Conservation (phyloP, 805 yeast genomes). For the Metahyphopichia silvanorum region DNA sequence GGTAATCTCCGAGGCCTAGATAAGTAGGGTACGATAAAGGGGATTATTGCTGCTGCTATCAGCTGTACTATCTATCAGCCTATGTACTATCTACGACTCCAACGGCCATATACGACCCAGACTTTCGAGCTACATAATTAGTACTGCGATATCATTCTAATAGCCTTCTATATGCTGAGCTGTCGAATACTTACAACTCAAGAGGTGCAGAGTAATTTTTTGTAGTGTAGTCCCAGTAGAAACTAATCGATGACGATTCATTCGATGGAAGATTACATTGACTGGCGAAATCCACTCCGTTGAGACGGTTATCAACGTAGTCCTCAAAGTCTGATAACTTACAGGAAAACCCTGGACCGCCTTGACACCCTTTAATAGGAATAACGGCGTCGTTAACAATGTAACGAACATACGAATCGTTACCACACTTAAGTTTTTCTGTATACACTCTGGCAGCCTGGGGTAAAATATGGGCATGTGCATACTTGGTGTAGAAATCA, state of each 20-base stretch:
- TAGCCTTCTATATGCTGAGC: too few relatives aligned
- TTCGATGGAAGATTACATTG: conserved; percentile 22
- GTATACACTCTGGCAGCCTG: conserved; percentile 39
- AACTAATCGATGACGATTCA: conserved; percentile 26
- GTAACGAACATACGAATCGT: conserved; percentile 32
- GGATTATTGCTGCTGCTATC: too few relatives aligned
- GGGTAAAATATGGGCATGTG: conserved; percentile 35
- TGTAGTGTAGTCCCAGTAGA: conserved; percentile 38
- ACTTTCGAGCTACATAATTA: background rate
- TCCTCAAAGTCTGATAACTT: conserved; percentile 32
- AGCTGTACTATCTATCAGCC: too few relatives aligned
- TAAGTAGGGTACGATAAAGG: too few relatives aligned
- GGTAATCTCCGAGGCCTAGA: too few relatives aligned
- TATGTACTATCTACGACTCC: background rate
- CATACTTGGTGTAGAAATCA: conserved; percentile 47
- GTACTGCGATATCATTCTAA: too few relatives aligned
- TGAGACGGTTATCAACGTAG: conserved; percentile 25
- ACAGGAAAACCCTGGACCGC: conserved; percentile 44
- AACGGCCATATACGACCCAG: background rate
- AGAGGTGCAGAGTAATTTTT: conserved; percentile 1
- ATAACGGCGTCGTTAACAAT: conserved; percentile 39
- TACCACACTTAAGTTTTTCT: conserved; percentile 33
- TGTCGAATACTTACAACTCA: background rate
- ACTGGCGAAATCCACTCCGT: conserved; percentile 19
- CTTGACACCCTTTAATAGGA: conserved; percentile 30